Base-by-base conservation (phyloP, 2,329 filamentous ascomycete species). In the Stemphylium vesicarium region DNA sequence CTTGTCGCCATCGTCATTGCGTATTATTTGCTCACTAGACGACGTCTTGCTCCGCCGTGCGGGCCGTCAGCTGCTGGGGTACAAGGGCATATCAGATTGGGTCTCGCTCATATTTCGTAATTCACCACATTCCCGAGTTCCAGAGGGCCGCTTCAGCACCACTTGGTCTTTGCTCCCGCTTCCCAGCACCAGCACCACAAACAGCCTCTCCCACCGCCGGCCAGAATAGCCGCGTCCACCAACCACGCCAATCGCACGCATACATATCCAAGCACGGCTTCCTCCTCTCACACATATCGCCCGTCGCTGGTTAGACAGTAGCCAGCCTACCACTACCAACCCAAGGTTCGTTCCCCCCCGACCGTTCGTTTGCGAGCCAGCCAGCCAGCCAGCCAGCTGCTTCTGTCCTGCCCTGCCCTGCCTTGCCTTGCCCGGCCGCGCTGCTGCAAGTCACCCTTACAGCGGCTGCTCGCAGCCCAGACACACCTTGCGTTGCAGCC, bases 51-150 rank as follows among this genome's bases (percentile, higher is more conserved):
- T 62, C 41, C 56, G 59, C 55, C 52, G 59, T 52, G 56, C 59
- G 61, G 61, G 56, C 61, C 61, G 61, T 62, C 61, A 62, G 61
- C 59, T 64, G 59, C 56, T 54, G 51, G 44, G 50, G 43, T 46
- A 37, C 45, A 42, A 52, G 50, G 53, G 50, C 57, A 57, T 60
- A 56, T 57, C 57, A 54, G 43, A 55, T 60, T 56, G 53, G 59
- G 53, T 51, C 50, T 60, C 50, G 48, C 56, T 50, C 53, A 38
- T 42, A 32, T 52, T 57, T 54, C 53, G 53, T 52, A 57, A 57
- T 48, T 55, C 45, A 43, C 50, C 50, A 49, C 39, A 53, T 4
- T 42, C 37, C 50, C 50, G 38, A 47, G n/a, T 24, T 31, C 36
- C 52, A 51, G 46, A 36, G 20, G 15, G 40, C 29, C 37, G 31